Base-by-base conservation (phyloP, 116 monocot species). In the Papilionanthe hybrid region DNA sequence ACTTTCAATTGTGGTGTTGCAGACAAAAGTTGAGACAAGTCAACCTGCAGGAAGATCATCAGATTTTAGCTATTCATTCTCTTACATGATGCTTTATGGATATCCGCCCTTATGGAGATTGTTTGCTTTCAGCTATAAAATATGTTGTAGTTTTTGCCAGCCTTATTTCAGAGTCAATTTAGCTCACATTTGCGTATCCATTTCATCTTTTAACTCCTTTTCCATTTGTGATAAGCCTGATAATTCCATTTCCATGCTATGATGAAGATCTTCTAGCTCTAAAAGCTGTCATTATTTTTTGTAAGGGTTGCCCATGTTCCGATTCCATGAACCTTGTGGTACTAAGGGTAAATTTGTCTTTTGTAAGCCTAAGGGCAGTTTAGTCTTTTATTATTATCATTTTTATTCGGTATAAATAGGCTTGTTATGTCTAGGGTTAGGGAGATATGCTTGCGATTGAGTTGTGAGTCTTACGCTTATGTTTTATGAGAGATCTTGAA, bases 91-190 rank as follows among this genome's bases (percentile, higher is more conserved):
- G 78, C 79, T 83, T 81, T 91, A 90, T 15, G 94, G 76, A 78
- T 92, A 91, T 0, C 84, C 92, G 79, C 92, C 94, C 72, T 92
- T 96, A 58, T 94, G 91, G 89, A 89, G 83, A 30, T 94, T 85
- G 30, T 81, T 87, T 10, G 87, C 88, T 75, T 92, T 92, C 45
- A 96, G 58, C 92, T 13, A 81, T 77, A 11, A 88, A 18, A 11
- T 92, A 88, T 5, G 68, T 79, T 29, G 77, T 80, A 0, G 77
- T 81, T 60, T 81, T 81, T 67, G 66, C 81, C 4, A 86, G 67
- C 55, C 80, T 79, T 56, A 71, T 48, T 55, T 80, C 80, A 5
- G 42, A 25, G 20, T 57, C 69, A 7, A 5, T 5, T 76, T 80
- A 29, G 37, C 25, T 56, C 47, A 28, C 42, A 10, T 78, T 67